phyloP scores from a whole-genome alignment of 371 early-diverging fungal species.

The Mortierella sp. region DNA sequence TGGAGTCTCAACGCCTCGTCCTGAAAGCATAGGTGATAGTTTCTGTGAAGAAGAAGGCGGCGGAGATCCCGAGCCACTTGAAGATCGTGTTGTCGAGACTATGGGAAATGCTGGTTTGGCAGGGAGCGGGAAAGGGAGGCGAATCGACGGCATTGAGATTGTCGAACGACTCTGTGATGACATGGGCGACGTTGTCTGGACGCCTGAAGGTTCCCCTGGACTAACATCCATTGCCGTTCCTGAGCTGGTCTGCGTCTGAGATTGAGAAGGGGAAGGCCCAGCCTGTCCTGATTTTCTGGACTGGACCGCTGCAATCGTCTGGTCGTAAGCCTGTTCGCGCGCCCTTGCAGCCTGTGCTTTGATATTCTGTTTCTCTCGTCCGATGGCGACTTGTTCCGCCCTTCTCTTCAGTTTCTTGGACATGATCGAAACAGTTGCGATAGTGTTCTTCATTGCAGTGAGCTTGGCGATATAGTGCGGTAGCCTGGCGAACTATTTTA shows the following conservation, averaged over 20 bases:
- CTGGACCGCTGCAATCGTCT: conserved; percentile 40
- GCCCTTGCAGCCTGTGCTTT: conserved; percentile 35
- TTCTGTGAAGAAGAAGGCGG: conserved; percentile 13
- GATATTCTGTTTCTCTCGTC: conserved; percentile 46
- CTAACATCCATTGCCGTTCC: not conserved
- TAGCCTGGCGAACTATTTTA: conserved; percentile 42
- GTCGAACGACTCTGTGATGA: not conserved
- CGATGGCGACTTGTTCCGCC: conserved; percentile 36
- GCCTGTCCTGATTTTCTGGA: not conserved
- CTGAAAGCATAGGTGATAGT: conserved; percentile 19
- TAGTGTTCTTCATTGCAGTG: conserved; percentile 47
- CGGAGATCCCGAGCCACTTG: conserved; percentile 27
- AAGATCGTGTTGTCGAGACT: conserved; percentile 25
- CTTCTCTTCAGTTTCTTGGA: conserved; percentile 45
- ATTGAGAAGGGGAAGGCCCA: conserved; percentile 5
- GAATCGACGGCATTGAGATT: not conserved
- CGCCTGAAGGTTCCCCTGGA: too few species aligned
- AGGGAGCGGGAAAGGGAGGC: conserved; percentile 47
- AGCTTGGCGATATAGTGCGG: conserved; percentile 55
- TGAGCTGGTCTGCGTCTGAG: not conserved
- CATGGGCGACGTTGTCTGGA: not conserved
- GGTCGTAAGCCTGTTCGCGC: conserved; percentile 55
- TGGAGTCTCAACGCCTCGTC: not conserved
- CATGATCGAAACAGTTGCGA: conserved; percentile 19
- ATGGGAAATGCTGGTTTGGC: conserved; percentile 48